A percentile compares a stretch with the other conserved stretches of the same genome.
These are phyloP conservation scores for Phytophthora syringae DNA, from an alignment of 352 stramenopile species.

Conservation along the genomic window DNA sequence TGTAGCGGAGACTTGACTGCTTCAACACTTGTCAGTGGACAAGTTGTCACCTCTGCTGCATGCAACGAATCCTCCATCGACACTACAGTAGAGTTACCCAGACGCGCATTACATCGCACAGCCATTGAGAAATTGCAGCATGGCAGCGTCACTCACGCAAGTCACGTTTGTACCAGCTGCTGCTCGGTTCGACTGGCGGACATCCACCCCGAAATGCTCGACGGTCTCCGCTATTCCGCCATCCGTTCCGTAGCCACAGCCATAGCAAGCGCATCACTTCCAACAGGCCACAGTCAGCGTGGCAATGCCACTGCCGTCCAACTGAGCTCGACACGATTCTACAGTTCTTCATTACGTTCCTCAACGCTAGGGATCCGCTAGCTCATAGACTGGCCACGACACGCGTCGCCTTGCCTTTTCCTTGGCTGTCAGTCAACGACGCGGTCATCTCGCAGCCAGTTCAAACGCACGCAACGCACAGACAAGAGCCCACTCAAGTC, in stretches of 20 bases:
- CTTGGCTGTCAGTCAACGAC: constrained; percentile 28
- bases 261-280: constrained; percentile 4
- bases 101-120: no score
- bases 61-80: not conserved
- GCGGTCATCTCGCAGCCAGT: constrained; percentile 30
- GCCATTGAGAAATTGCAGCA: not conserved
- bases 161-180: constrained; percentile 17
- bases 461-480: no score
- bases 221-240: constrained; percentile 18
- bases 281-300: not conserved
- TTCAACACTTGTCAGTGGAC: constrained; percentile 7
- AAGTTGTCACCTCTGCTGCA: not conserved
- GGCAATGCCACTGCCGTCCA: not conserved
- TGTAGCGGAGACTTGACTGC: not conserved
- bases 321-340: constrained; percentile 17
- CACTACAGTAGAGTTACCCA: not conserved
- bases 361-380: constrained; percentile 29
- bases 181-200: constrained; percentile 1
- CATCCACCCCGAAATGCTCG: constrained; percentile 23
- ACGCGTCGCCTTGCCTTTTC: constrained; percentile 7
- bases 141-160: not conserved
- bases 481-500: no score
- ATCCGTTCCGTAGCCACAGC: not conserved
- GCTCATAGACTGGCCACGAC: constrained; percentile 22
- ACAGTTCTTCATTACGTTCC: constrained; percentile 26